Percentiles rank a stretch among this genome's conserved stretches.
Evolutionary conservation across 495 filamentous ascomycete species (phyloP).

Genomic region (Talaromyces stipitatus): DNA sequence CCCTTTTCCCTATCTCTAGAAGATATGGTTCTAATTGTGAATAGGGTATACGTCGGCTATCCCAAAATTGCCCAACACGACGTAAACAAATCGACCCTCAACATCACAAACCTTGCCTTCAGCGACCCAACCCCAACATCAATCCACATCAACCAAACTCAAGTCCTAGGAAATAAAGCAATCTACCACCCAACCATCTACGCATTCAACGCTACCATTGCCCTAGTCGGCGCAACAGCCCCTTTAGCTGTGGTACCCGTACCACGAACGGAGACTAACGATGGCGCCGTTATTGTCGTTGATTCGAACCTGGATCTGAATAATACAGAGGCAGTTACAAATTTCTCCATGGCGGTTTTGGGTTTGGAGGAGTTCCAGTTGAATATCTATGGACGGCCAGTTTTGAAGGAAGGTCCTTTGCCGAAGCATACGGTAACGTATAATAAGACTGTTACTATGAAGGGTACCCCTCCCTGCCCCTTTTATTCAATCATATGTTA

Average conservation of each 20-base stretch:
- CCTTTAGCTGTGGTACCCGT: conserved; percentile 53
- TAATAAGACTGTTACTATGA: conserved; percentile 48
- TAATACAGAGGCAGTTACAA: conserved; percentile 47
- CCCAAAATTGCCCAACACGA: conserved; percentile 64
- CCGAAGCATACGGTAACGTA: conserved; percentile 44
- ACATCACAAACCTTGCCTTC: conserved; percentile 50
- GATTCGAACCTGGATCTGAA: conserved; percentile 44
- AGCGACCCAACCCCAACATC: conserved; percentile 49
- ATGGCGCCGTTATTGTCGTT: conserved; percentile 46
- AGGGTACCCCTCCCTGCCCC: conserved; percentile 32
- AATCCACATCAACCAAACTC: conserved; percentile 47
- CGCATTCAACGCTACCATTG: conserved; percentile 45
- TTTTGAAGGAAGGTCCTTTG: conserved; percentile 42
- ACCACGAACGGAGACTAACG: conserved; percentile 44
- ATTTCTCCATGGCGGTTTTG: conserved; percentile 48
- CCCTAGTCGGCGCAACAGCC: conserved; percentile 43
- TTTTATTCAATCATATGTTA: background rate
- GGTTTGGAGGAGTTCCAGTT: conserved; percentile 46
- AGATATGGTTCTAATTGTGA: no score
- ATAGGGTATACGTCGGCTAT: conserved; percentile 64
- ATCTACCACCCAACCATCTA: conserved; percentile 48
- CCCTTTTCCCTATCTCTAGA: background rate
- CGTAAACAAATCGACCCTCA: conserved; percentile 56
- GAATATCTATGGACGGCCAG: conserved; percentile 52
- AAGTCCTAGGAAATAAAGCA: conserved; percentile 37